Conservation (phyloP, 2,329 filamentous ascomycete species). For the Cercospora zeae-maydis region DNA sequence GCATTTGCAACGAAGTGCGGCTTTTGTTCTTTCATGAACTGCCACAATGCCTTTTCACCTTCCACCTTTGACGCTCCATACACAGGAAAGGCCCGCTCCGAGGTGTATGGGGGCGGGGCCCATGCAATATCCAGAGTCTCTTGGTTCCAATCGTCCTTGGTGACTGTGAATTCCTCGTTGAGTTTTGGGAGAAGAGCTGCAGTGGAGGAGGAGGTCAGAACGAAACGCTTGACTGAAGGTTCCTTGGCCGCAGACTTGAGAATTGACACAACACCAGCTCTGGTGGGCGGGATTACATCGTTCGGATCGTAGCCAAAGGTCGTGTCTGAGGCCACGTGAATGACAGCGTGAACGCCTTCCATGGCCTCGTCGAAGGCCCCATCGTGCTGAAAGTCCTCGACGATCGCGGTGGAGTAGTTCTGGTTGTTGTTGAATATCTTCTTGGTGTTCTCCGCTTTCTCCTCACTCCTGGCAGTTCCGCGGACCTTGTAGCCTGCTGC, state of each 20-base stretch:
- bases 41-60: constrained; percentile 48
- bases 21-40: constrained; percentile 44
- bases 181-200: constrained; percentile 36
- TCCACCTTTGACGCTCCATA: constrained; percentile 50
- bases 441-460: constrained; percentile 23
- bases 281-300: constrained; percentile 42
- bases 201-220: constrained; percentile 45
- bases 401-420: constrained; percentile 24
- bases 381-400: constrained; percentile 25
- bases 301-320: constrained; percentile 42
- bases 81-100: constrained; percentile 31
- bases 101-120: constrained; percentile 31
- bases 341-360: constrained; percentile 44
- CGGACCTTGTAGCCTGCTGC: constrained; percentile 32
- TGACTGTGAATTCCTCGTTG: constrained; percentile 37
- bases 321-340: constrained; percentile 47
- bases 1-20: constrained; percentile 46
- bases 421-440: constrained; percentile 25
- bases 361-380: constrained; percentile 41
- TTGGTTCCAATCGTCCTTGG: constrained; percentile 31
- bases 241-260: constrained; percentile 43
- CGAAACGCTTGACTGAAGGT: constrained; percentile 43
- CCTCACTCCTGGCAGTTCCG: constrained; percentile 28
- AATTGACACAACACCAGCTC: constrained; percentile 30
- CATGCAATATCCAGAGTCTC: constrained; percentile 35